phyloP scores from a whole-genome alignment of 192 early-diverging fungal species.

The Spizellomyces sp. region DNA sequence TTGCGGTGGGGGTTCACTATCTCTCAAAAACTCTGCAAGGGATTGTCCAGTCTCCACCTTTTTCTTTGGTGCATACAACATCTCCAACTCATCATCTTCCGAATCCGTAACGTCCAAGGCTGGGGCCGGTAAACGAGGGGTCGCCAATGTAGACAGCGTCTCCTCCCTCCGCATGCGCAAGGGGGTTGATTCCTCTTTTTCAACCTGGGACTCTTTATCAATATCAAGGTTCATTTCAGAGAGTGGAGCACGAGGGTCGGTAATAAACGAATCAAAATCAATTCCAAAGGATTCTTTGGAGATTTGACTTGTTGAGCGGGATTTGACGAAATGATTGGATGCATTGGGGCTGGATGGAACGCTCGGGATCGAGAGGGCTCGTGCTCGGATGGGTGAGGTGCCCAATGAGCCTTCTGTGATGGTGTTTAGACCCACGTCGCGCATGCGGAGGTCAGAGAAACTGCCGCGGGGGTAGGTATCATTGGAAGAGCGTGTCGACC shows the following conservation, averaged over 20 bases:
- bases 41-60: not conserved
- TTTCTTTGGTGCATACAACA: not conserved
- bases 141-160: not conserved
- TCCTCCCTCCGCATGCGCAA: not conserved
- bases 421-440: not conserved
- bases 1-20: conserved; percentile 4
- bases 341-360: not conserved
- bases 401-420: not conserved
- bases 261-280: not conserved
- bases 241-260: not conserved
- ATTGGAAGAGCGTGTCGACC: not conserved
- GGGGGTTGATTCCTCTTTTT: not conserved
- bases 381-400: not conserved
- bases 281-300: not conserved
- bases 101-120: not conserved
- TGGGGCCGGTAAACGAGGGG: not conserved
- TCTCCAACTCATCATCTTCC: not conserved
- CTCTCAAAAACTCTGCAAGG: conserved; percentile 17
- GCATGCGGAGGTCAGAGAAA: not conserved
- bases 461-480: not conserved
- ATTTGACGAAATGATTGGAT: not conserved
- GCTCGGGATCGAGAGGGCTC: not conserved
- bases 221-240: not conserved
- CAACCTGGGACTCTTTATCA: not conserved
- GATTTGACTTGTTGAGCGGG: not conserved